These are phyloP conservation scores for Lactarius hengduanensis DNA, from an alignment of 768 basidiomycete genomes.

Conservation along the genomic window DNA sequence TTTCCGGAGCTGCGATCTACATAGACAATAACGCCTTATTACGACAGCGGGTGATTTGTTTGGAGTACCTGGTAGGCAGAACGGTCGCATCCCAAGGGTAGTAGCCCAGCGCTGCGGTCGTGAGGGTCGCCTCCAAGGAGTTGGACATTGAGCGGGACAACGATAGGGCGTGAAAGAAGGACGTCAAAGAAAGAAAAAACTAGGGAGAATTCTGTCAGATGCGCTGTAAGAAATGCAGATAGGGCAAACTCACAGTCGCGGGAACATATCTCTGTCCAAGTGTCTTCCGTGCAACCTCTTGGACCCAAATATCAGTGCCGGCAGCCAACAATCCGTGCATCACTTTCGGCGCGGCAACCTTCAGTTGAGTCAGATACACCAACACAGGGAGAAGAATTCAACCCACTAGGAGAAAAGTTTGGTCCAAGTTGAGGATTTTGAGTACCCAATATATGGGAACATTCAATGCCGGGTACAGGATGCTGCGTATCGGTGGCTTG, in stretches of 20 bases:
- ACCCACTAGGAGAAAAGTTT: slow-evolving; percentile 62
- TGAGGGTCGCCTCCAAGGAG: slow-evolving; percentile 86
- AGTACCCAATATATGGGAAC: slow-evolving; percentile 75
- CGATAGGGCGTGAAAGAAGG: slow-evolving; percentile 83
- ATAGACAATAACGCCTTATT: slow-evolving; percentile 24
- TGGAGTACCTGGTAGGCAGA: slow-evolving; percentile 28
- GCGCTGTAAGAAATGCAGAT: background rate
- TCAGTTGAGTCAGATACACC: background rate
- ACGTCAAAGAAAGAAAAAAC: slow-evolving; percentile 79
- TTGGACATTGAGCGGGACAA: slow-evolving; percentile 90
- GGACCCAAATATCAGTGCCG: slow-evolving; percentile 73
- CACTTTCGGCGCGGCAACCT: slow-evolving; percentile 76
- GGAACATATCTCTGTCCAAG: slow-evolving; percentile 58
- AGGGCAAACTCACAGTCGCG: slow-evolving; percentile 56
- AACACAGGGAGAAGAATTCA: background rate
- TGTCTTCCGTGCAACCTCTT: slow-evolving; percentile 54
- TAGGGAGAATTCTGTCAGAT: slow-evolving; percentile 35
- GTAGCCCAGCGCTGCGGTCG: slow-evolving; percentile 68
- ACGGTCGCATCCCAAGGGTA: slow-evolving; percentile 64
- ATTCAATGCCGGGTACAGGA: slow-evolving; percentile 80
- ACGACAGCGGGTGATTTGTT: background rate
- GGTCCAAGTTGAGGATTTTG: slow-evolving; percentile 54
- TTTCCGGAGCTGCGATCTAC: slow-evolving; percentile 36
- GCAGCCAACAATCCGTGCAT: slow-evolving; percentile 78
- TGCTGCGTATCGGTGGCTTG: slow-evolving; percentile 68